Evolutionary conservation across 805 yeast species (phyloP), one percentile per base, ranked within the genome.

Genomic region (Sungouiozyma intestinalis): DNA sequence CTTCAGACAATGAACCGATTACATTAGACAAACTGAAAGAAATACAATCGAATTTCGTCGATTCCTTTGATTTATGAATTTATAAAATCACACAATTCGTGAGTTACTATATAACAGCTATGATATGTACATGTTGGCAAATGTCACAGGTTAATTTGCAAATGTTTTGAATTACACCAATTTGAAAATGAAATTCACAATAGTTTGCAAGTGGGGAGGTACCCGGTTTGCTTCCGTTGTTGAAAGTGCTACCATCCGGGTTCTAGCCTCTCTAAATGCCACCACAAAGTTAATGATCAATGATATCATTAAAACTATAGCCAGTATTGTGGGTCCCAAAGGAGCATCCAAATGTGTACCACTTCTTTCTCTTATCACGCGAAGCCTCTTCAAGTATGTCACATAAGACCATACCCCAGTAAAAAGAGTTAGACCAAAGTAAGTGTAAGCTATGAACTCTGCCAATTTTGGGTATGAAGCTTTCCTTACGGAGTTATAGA

Each of bases 331-430:
- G 0, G 98, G 98, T 11, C 98, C 98, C 43, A 83, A 55, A 41
- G 94, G 80, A 38, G 85, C 88, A 65, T 90, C 97, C 53, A 90
- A 70, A 62, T 88, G 97, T 52, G 74, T 74, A 40, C 90, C 94
- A 20, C 87, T 81, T 62, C 97, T 77, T 60, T 77, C 79, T 59
- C 72, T 76, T 58, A 90, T 92, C 43, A 81, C 72, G 29, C 69
- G 71, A 49, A 88, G 68, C 58, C 98, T 76, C 50, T 68, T 71
- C 57, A 76, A 65, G 64, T 84, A 90, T 42, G 83, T 77, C 47
- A 67, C 71, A 64, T 86, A 90, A 20, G 95, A 95, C 98, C 98
- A 90, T 20, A 76, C 51, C 36, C 94, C 90, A 35, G 86, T 71
- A 60, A 88, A 87, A 16, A 90, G 50, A 0, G 97, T 86, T 52